Percentiles rank a stretch among this genome's conserved stretches.
Evolutionary conservation across 768 basidiomycete species (phyloP).

Genomic region (Macrolepiota dolichaula): DNA sequence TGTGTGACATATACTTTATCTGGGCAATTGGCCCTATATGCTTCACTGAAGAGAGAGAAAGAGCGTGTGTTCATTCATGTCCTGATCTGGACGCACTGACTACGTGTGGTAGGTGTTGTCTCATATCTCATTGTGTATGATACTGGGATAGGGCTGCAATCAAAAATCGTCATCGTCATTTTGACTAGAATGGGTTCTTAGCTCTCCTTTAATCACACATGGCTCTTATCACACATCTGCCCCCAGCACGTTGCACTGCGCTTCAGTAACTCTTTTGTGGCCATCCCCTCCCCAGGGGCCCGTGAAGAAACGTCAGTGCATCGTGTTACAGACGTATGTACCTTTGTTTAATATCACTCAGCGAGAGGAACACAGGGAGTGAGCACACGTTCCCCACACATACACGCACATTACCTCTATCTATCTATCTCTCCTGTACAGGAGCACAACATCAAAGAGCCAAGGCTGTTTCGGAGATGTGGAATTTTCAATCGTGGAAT

Average conservation of each 20-base stretch:
- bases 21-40: no score
- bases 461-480: slow-evolving; percentile 1
- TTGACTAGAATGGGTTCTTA: background rate
- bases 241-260: background rate
- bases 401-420: background rate
- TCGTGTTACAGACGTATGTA: background rate
- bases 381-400: background rate
- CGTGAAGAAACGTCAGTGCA: background rate
- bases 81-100: background rate
- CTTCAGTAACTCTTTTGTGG: background rate
- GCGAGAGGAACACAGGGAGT: background rate
- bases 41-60: background rate
- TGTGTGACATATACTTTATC: no score
- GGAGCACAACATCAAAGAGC: background rate
- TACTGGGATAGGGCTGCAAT: background rate
- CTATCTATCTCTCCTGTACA: no score
- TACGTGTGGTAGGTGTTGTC: background rate
- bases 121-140: background rate
- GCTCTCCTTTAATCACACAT: background rate
- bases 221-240: background rate
- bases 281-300: no score
- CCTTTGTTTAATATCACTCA: background rate
- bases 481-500: background rate
- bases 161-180: no score
- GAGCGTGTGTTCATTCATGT: background rate